Evolutionary conservation across 768 basidiomycete genomes (phyloP).

Genomic region (Paxillus ammoniavirescens): DNA sequence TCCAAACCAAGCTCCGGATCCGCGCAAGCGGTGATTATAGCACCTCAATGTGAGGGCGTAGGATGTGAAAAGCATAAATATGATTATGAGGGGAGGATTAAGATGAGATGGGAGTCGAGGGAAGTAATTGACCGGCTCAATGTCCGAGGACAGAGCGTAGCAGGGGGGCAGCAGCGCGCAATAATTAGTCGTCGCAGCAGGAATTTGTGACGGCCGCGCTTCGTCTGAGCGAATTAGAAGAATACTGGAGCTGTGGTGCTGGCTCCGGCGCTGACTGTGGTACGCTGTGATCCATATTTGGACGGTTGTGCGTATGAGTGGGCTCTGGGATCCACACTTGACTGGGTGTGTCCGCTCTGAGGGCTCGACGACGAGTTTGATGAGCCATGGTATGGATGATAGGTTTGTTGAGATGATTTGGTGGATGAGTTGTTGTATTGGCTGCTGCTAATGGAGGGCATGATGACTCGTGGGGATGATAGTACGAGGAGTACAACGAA

Average conservation of each 20-base stretch:
- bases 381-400: slow-evolving; percentile 9
- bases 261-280: slow-evolving; percentile 49
- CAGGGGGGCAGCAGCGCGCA: not conserved
- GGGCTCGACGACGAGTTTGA: slow-evolving; percentile 20
- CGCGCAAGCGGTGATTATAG: slow-evolving; percentile 3
- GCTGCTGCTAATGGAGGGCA: slow-evolving; percentile 21
- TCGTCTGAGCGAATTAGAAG: slow-evolving; percentile 40
- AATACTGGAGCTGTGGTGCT: slow-evolving; percentile 54
- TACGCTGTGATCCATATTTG: slow-evolving; percentile 23
- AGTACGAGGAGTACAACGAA: not conserved
- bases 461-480: not conserved
- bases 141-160: not conserved
- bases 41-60: slow-evolving; percentile 2
- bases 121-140: not conserved
- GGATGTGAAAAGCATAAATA: not conserved
- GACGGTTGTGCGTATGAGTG: slow-evolving; percentile 26
- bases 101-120: not conserved
- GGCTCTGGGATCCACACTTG: slow-evolving; percentile 18
- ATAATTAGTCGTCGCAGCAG: not conserved
- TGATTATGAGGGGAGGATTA: not conserved
- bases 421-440: slow-evolving; percentile 22
- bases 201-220: not conserved
- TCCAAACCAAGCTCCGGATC: slow-evolving; percentile 6
- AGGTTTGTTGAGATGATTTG: slow-evolving; percentile 10
- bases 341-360: slow-evolving; percentile 16